phyloP scores from a whole-genome alignment of 2,329 filamentous ascomycete genomes.

The Paecilomyces fulvus region DNA sequence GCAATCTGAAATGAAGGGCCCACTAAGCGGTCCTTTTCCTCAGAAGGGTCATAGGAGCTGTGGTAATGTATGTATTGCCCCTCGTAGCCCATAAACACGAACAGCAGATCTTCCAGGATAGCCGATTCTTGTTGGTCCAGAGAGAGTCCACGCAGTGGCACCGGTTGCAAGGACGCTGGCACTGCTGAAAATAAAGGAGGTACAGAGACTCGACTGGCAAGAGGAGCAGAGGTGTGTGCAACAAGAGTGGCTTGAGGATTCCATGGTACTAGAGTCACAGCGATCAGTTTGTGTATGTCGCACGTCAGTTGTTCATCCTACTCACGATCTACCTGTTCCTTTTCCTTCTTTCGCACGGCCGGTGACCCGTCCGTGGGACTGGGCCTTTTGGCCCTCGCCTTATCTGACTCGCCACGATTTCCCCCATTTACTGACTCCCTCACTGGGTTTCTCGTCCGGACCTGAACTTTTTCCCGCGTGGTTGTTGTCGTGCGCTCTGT shows the following conservation, averaged over 20 bases:
- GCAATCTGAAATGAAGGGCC: constrained; percentile 75
- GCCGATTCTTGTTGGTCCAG: constrained; percentile 77
- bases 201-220: constrained; percentile 59
- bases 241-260: constrained; percentile 69
- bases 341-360: constrained; percentile 23
- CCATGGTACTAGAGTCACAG: constrained; percentile 49
- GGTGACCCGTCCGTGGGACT: constrained; percentile 17
- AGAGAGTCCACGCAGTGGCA: constrained; percentile 59
- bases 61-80: constrained; percentile 92
- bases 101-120: constrained; percentile 82
- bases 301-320: constrained; percentile 2
- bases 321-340: constrained; percentile 23
- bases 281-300: constrained; percentile 5
- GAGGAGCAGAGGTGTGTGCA: constrained; percentile 60
- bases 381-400: constrained; percentile 20
- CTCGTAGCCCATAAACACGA: constrained; percentile 96
- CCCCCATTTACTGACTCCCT: constrained; percentile 29
- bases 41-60: constrained; percentile 69
- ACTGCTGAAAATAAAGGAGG: constrained; percentile 57
- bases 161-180: constrained; percentile 60
- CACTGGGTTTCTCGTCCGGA: constrained; percentile 51
- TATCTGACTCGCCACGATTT: constrained; percentile 28
- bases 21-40: constrained; percentile 77
- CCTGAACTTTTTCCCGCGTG: constrained; percentile 54
- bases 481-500: constrained; percentile 43